Percentiles rank a stretch among this genome's conserved stretches.
Conservation (phyloP, 768 basidiomycete genomes). For the Cystobasidium ongulense region DNA sequence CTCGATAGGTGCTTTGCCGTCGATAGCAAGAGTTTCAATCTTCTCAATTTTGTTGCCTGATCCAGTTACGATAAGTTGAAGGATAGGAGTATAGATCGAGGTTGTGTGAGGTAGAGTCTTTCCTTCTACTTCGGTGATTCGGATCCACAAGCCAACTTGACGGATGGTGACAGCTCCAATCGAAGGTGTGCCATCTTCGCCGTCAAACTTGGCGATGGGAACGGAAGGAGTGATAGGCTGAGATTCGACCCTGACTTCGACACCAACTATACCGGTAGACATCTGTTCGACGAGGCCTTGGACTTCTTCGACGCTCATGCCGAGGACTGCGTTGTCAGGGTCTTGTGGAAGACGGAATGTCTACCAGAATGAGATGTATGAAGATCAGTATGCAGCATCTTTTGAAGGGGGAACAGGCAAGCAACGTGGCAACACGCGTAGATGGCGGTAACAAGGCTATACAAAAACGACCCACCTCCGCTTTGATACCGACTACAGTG, state of each 20-base stretch:
- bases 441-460: neutral
- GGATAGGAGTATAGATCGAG: conserved; percentile 20
- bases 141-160: conserved; percentile 30
- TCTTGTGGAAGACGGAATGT: neutral
- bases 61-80: conserved; percentile 25
- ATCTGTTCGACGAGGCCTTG: conserved; percentile 18
- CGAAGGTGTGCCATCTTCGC: neutral
- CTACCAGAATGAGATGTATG: neutral
- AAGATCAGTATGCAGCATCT: neutral
- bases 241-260: conserved; percentile 27
- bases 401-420: neutral
- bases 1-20: conserved; percentile 20
- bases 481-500: neutral
- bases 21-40: conserved; percentile 21
- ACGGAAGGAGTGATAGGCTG: conserved; percentile 9
- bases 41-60: neutral
- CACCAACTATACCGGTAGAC: conserved; percentile 16
- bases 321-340: neutral
- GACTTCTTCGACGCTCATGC: neutral
- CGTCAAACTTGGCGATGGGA: neutral
- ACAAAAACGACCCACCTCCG: neutral
- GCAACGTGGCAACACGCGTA: neutral
- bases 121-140: conserved; percentile 25
- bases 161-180: conserved; percentile 2
- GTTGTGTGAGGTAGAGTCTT: conserved; percentile 5